Evolutionary conservation across 2,329 filamentous ascomycete species (phyloP).

Genomic region (Aschersonia sp.): DNA sequence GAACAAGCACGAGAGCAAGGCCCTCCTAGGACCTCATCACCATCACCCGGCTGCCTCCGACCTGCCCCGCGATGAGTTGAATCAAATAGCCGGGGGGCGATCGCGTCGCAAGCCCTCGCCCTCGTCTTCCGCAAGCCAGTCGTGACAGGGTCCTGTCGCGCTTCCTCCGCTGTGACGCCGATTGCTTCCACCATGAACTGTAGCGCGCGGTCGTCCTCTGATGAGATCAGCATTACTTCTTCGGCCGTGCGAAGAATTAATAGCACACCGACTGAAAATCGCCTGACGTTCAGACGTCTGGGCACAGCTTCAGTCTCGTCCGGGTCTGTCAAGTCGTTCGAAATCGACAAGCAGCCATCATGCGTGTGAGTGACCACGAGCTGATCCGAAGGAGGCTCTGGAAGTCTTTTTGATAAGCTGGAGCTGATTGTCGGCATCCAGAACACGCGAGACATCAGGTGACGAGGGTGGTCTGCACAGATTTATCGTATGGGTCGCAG

Average conservation of each 20-base stretch:
- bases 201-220: slow-evolving; percentile 5
- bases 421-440: slow-evolving; percentile 12
- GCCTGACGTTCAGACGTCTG: slow-evolving; percentile 4
- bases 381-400: neutral
- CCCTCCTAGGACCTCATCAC: neutral
- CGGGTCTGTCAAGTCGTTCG: slow-evolving; percentile 3
- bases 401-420: slow-evolving; percentile 1
- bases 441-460: slow-evolving; percentile 27
- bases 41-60: neutral
- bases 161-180: neutral
- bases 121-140: neutral
- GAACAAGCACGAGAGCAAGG: neutral
- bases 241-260: slow-evolving; percentile 5
- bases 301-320: slow-evolving; percentile 2
- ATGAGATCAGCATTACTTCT: slow-evolving; percentile 4
- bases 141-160: neutral
- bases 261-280: slow-evolving; percentile 4
- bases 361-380: slow-evolving; percentile 5
- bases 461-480: slow-evolving; percentile 37
- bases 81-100: neutral
- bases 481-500: slow-evolving; percentile 42
- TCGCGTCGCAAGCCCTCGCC: neutral
- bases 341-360: slow-evolving; percentile 3
- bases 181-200: slow-evolving; percentile 4
- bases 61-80: neutral